These are phyloP conservation scores for Ceriops decandra DNA, from an alignment of 345 rosid genomes.

Conservation along the genomic window DNA sequence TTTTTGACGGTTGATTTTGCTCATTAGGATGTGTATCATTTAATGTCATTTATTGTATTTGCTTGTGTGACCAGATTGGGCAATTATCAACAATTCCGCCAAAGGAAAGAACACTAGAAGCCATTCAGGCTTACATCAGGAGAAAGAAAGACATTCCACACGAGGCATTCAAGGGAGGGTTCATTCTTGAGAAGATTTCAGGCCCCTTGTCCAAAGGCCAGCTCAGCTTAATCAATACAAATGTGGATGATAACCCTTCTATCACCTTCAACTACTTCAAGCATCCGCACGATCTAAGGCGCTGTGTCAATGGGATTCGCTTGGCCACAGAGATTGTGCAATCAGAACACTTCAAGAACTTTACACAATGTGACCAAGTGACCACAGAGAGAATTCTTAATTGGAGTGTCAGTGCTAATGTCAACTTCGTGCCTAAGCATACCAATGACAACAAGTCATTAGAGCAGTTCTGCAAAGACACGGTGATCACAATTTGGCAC, in stretches of 20 bases:
- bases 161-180: conserved; percentile 90
- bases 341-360: conserved; percentile 58
- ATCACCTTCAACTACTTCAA: conserved; percentile 91
- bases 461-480: conserved; percentile 93
- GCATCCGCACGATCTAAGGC: conserved; percentile 59
- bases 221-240: conserved; percentile 58
- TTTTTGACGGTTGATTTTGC: too few relatives aligned
- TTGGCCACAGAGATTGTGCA: conserved; percentile 55
- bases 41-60: too few relatives aligned
- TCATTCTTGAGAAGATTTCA: conserved; percentile 84
- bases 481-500: conserved; percentile 95
- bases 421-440: conserved; percentile 73
- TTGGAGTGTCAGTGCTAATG: conserved; percentile 63
- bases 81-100: conserved; percentile 72
- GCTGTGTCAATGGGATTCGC: conserved; percentile 75
- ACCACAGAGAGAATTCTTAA: conserved; percentile 62
- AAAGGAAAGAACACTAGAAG: conserved; percentile 65
- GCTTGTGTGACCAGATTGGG: conserved; percentile 41
- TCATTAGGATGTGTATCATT: too few relatives aligned
- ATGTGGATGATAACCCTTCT: conserved; percentile 74
- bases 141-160: conserved; percentile 56
- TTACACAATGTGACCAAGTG: conserved; percentile 45
- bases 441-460: conserved; percentile 74
- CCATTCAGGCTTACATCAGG: conserved; percentile 45
- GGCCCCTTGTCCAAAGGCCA: conserved; percentile 66